A percentile compares a stretch with the other conserved stretches of the same genome.
These are phyloP conservation scores for Strigomonas culicis DNA, from an alignment of 208 protist species.

Conservation along the genomic window DNA sequence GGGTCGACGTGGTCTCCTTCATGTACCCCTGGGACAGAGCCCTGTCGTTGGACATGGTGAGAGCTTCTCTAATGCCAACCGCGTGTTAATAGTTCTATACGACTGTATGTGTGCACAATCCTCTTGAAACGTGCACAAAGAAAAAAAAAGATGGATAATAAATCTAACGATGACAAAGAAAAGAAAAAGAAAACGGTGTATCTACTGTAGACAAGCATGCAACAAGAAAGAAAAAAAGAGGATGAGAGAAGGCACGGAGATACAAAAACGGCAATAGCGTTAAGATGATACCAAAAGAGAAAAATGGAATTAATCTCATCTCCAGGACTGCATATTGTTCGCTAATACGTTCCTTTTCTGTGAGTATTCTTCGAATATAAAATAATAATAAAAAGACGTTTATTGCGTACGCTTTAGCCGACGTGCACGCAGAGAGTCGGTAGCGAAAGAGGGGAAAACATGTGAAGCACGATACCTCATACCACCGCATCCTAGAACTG, in stretches of 20 bases:
- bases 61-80: no score
- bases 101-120: no score
- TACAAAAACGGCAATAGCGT: background rate
- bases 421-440: no score
- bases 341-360: background rate
- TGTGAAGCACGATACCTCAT: no score
- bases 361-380: background rate
- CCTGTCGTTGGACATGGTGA: background rate
- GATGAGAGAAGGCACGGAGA: background rate
- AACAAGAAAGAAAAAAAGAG: slow-evolving; percentile 1
- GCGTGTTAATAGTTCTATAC: no score
- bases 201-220: background rate
- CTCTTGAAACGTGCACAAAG: background rate
- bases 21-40: slow-evolving; percentile 23
- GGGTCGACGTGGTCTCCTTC: slow-evolving; percentile 67
- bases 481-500: no score
- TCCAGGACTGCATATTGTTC: background rate
- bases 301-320: background rate
- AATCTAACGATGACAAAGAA: background rate
- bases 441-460: no score
- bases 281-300: slow-evolving; percentile 4
- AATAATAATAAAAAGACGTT: slow-evolving; percentile 4
- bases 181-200: slow-evolving; percentile 12
- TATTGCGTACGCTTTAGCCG: no score
- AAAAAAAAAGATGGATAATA: slow-evolving; percentile 10